Evolutionary conservation across 441 rosid genomes (phyloP).

Genomic region (Populus hybrid): DNA sequence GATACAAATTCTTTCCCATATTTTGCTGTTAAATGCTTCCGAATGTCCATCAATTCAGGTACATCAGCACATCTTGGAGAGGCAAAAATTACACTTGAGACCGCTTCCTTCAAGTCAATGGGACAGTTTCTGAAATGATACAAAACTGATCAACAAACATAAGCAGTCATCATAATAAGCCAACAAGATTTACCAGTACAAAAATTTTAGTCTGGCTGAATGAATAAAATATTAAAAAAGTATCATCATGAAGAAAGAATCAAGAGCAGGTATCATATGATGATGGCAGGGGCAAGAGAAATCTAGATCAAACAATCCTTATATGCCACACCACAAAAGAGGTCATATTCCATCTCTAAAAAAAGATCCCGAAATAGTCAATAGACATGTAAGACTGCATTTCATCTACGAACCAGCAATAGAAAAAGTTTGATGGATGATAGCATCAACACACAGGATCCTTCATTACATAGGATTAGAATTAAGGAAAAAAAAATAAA

Average conservation of each 20-base stretch:
- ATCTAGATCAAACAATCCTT: not conserved
- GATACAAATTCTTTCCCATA: constrained; percentile 79
- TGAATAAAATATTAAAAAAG: not conserved
- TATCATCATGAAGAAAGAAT: not conserved
- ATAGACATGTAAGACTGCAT: not conserved
- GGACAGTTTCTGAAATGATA: constrained; percentile 64
- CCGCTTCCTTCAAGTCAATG: constrained; percentile 84
- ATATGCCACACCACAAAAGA: not conserved
- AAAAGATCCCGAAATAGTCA: not conserved
- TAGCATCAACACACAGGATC: not conserved
- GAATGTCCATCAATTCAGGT: constrained; percentile 66
- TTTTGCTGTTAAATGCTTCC: constrained; percentile 64
- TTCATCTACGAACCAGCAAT: not conserved
- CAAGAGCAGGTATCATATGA: not conserved
- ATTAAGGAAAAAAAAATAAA: not conserved
- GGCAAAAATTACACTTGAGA: constrained; percentile 75
- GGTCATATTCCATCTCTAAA: not conserved
- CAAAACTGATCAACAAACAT: not conserved
- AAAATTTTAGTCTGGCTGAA: not conserved
- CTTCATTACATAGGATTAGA: not conserved
- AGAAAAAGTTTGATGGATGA: not conserved
- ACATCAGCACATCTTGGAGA: constrained; percentile 80
- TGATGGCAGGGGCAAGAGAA: constrained; percentile 1
- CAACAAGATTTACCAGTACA: not conserved
- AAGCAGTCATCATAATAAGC: not conserved